These are phyloP conservation scores for Curvularia spicifera DNA, from an alignment of 2,329 filamentous ascomycete species.

Conservation along the genomic window DNA sequence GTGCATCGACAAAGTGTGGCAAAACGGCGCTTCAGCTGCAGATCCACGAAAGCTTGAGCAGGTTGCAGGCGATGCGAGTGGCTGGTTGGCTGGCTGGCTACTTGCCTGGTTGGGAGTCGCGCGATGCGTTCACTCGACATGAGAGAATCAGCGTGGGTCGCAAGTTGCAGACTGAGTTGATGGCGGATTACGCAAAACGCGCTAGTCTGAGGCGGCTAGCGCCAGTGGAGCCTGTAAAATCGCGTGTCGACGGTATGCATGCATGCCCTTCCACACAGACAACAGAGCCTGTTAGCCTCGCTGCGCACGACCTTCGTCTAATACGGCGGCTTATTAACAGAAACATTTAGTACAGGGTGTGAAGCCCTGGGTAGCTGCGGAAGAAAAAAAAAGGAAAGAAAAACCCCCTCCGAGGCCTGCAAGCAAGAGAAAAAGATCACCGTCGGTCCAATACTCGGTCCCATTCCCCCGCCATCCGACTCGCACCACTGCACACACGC, in stretches of 20 bases:
- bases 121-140: slow-evolving; percentile 17
- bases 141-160: slow-evolving; percentile 11
- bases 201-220: slow-evolving; percentile 8
- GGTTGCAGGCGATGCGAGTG: slow-evolving; percentile 10
- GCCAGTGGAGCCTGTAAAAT: slow-evolving; percentile 27
- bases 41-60: slow-evolving; percentile 16
- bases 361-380: slow-evolving; percentile 15
- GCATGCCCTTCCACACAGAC: slow-evolving; percentile 29
- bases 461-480: slow-evolving; percentile 44
- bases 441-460: slow-evolving; percentile 39
- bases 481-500: slow-evolving; percentile 32
- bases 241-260: slow-evolving; percentile 30
- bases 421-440: slow-evolving; percentile 26
- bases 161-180: slow-evolving; percentile 4
- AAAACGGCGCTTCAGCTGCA: slow-evolving; percentile 16
- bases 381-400: slow-evolving; percentile 14
- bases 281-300: slow-evolving; percentile 32
- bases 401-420: slow-evolving; percentile 18
- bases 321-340: slow-evolving; percentile 33
- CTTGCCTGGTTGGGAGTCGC: slow-evolving; percentile 6
- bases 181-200: slow-evolving; percentile 18
- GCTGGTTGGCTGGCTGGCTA: slow-evolving; percentile 9
- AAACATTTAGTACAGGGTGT: slow-evolving; percentile 26
- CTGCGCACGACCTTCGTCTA: slow-evolving; percentile 24
- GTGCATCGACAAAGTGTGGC: slow-evolving; percentile 11